Conservation (phyloP, 1,139 yeast species). For the Pneumocystis sp. region DNA sequence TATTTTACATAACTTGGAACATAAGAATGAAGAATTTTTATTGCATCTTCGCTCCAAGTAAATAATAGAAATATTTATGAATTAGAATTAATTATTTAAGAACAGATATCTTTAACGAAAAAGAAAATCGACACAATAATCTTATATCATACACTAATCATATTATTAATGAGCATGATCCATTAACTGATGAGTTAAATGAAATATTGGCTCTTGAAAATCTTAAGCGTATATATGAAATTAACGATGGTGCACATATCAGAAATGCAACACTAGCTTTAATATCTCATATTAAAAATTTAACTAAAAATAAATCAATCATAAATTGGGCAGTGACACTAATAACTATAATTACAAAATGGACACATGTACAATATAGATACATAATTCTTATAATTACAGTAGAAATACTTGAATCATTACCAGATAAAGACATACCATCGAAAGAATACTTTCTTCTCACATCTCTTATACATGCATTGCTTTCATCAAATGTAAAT, state of each 20-base stretch:
- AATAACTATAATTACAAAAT: conserved; percentile 51
- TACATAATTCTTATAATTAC: conserved; percentile 45
- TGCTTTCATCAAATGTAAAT: conserved; percentile 65
- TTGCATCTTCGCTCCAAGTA: conserved; percentile 1
- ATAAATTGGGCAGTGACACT: conserved; percentile 42
- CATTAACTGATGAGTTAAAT: conserved; percentile 12
- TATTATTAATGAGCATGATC: conserved; percentile 5
- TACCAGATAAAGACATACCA: conserved; percentile 19
- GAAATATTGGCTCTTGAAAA: conserved; percentile 19
- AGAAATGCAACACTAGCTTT: conserved; percentile 25
- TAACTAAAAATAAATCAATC: conserved; percentile 15
- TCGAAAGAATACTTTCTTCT: conserved; percentile 34
- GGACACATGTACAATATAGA: conserved; percentile 81
- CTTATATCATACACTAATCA: conserved; percentile 2
- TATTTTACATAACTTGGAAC: neutral
- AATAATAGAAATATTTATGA: neutral
- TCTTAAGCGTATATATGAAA: conserved; percentile 27
- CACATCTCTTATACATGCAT: conserved; percentile 43
- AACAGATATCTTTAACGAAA: conserved; percentile 3
- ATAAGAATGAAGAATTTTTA: neutral
- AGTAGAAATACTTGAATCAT: conserved; percentile 22
- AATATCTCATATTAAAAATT: conserved; percentile 21
- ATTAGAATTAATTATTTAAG: neutral
- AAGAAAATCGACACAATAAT: neutral
- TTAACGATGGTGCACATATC: conserved; percentile 26